Evolutionary conservation across 371 early-diverging fungal species (phyloP).

Genomic region (Capillidium heterosporum): DNA sequence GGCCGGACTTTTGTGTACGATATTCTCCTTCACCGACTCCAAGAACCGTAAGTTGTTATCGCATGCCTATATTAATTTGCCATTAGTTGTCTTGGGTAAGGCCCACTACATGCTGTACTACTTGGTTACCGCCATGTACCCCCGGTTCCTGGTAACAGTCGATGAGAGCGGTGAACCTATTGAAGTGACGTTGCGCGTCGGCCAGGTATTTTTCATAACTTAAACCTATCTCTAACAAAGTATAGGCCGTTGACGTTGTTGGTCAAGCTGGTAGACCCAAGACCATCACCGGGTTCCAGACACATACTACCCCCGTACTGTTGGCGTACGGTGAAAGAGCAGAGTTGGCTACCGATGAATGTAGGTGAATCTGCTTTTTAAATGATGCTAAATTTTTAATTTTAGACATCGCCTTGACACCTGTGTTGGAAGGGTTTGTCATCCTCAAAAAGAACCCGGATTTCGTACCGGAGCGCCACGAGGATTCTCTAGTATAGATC

Average conservation of each 20-base stretch:
- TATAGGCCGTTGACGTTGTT: constrained; percentile 84
- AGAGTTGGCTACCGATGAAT: constrained; percentile 95
- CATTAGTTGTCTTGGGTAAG: not conserved
- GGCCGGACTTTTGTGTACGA: constrained; percentile 66
- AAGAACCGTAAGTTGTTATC: constrained; percentile 48
- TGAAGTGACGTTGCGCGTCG: constrained; percentile 85
- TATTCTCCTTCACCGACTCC: constrained; percentile 79
- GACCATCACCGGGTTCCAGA: constrained; percentile 97
- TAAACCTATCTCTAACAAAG: too few relatives aligned
- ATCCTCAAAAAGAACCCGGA: constrained; percentile 86
- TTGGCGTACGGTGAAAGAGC: constrained; percentile 92
- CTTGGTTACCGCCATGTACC: constrained; percentile 85
- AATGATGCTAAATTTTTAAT: not conserved
- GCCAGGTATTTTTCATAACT: too few relatives aligned
- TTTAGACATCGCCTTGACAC: constrained; percentile 48
- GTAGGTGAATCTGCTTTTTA: constrained; percentile 13
- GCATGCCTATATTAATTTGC: not conserved
- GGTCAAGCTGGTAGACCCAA: constrained; percentile 98
- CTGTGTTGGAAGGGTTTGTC: constrained; percentile 87
- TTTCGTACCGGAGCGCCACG: constrained; percentile 60
- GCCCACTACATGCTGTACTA: constrained; percentile 84
- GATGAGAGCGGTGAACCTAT: constrained; percentile 65
- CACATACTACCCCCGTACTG: constrained; percentile 94
- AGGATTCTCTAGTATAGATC: too few relatives aligned
- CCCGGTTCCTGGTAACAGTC: constrained; percentile 90